Conservation (phyloP, 495 filamentous ascomycete genomes). For the Clavariopsis aquatica region DNA sequence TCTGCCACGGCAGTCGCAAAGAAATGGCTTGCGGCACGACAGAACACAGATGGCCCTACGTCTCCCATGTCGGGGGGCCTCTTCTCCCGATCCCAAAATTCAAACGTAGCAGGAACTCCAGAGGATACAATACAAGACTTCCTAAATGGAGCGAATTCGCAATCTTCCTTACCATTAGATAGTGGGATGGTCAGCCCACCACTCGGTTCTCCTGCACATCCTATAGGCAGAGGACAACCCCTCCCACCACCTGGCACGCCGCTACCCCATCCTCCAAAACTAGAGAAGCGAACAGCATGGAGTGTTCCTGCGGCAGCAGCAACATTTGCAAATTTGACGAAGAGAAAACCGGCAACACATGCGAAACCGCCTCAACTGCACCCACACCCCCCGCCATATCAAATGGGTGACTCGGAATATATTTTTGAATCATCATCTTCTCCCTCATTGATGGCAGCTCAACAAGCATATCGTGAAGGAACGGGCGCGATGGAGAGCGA, state of each 20-base stretch:
- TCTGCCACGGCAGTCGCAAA: slow-evolving; percentile 34
- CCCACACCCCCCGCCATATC: neutral
- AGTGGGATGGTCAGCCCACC: neutral
- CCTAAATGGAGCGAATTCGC: neutral
- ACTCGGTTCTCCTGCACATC: slow-evolving; percentile 1
- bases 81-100: neutral
- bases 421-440: neutral
- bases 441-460: neutral
- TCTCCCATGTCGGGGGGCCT: slow-evolving; percentile 1
- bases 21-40: slow-evolving; percentile 32
- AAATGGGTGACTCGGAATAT: neutral
- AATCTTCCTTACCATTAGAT: neutral
- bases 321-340: slow-evolving; percentile 10
- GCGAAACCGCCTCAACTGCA: neutral
- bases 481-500: neutral
- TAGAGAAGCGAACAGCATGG: slow-evolving; percentile 7
- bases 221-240: slow-evolving; percentile 25
- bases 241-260: slow-evolving; percentile 26
- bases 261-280: slow-evolving; percentile 12
- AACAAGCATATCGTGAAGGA: neutral
- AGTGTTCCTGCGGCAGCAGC: slow-evolving; percentile 1
- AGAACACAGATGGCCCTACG: slow-evolving; percentile 7
- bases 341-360: neutral
- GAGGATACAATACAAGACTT: neutral
- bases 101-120: neutral